Percentiles rank a stretch among this genome's conserved stretches.
phyloP scores from a whole-genome alignment of 139 green algal species.

The Chlorella sp. region DNA sequence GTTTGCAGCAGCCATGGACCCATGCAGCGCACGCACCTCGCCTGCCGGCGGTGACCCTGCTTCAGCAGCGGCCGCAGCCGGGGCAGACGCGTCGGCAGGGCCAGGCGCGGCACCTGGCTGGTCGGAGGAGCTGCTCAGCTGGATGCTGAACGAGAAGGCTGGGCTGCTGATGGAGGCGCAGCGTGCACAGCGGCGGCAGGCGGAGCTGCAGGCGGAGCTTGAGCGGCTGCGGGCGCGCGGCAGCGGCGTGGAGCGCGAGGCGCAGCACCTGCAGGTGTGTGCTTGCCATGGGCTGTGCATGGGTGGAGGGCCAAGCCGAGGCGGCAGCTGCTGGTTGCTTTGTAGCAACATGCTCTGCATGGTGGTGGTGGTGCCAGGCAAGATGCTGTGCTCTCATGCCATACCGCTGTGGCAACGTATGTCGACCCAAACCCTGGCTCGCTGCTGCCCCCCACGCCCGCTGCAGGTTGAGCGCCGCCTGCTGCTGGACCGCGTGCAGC shows the following conservation, averaged over 20 bases:
- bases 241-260: background rate
- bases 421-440: background rate
- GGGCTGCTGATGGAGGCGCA: slow-evolving; percentile 32
- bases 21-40: background rate
- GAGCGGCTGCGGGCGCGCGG: background rate
- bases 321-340: background rate
- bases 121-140: slow-evolving; percentile 35
- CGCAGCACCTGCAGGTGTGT: slow-evolving; percentile 12
- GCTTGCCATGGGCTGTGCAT: background rate
- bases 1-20: background rate
- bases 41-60: background rate
- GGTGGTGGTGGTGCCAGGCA: too few relatives aligned
- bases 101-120: background rate
- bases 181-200: background rate
- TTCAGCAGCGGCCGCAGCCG: background rate
- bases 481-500: slow-evolving; percentile 22
- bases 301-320: too few relatives aligned
- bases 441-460: background rate
- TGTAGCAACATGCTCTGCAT: background rate
- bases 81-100: background rate
- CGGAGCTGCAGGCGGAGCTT: slow-evolving; percentile 9
- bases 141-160: slow-evolving; percentile 32
- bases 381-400: background rate
- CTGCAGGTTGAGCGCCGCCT: slow-evolving; percentile 16
- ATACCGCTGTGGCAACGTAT: background rate